Evolutionary conservation across 805 yeast genomes (phyloP).

Genomic region (Pichia ethanolica): DNA sequence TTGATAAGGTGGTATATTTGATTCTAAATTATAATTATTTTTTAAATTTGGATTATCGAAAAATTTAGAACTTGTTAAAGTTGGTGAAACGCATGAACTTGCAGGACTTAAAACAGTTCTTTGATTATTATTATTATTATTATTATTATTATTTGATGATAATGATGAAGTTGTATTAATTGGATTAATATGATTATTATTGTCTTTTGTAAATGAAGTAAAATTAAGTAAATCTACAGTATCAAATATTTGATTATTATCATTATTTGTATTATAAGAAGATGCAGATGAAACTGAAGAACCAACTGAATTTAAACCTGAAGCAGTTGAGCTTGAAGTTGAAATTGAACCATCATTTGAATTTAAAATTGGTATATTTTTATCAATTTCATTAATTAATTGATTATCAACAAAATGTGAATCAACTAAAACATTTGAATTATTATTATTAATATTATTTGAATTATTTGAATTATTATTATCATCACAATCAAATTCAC

Average conservation of each 20-base stretch:
- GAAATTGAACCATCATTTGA: background rate
- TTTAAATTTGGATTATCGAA: background rate
- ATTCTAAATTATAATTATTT: no score
- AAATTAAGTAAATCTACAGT: background rate
- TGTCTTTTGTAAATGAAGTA: background rate
- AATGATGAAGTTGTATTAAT: no score
- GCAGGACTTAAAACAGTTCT: background rate
- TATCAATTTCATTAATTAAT: background rate
- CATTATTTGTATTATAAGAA: background rate
- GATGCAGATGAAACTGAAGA: background rate
- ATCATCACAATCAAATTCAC: background rate
- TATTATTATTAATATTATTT: background rate
- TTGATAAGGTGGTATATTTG: no score
- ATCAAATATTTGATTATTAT: background rate
- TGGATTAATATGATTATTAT: background rate
- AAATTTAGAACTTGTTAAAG: background rate
- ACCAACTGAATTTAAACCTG: background rate
- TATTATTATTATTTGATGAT: background rate
- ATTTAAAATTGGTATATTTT: background rate
- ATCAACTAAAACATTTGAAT: background rate
- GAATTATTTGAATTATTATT: background rate
- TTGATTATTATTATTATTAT: background rate
- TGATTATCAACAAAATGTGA: background rate
- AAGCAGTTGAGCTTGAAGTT: background rate
- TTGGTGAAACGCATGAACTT: conserved; percentile 9